Percentiles rank a stretch among this genome's conserved stretches.
Evolutionary conservation across 164 flowering plant genomes (phyloP).

Genomic region (Chimonanthus praecox): DNA sequence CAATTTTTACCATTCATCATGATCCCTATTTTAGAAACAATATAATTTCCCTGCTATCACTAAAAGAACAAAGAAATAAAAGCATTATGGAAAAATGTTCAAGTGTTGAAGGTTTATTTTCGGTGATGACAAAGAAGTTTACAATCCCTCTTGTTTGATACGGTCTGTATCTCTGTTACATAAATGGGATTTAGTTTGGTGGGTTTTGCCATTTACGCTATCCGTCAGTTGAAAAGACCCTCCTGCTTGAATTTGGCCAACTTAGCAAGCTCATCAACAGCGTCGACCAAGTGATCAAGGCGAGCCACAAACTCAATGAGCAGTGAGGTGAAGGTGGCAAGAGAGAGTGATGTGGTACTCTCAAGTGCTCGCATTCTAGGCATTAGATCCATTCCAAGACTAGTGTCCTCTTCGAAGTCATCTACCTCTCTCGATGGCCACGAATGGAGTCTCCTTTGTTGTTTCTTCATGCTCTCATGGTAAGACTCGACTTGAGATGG

Average conservation of each 20-base stretch:
- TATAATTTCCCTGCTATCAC: too few relatives aligned
- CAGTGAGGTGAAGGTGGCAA: constrained; percentile 56
- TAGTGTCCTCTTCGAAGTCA: constrained; percentile 20
- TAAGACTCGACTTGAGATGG: constrained; percentile 12
- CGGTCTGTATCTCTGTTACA: neutral
- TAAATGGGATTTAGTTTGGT: neutral
- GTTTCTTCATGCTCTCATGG: constrained; percentile 25
- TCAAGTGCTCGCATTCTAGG: constrained; percentile 34
- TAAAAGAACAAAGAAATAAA: too few relatives aligned
- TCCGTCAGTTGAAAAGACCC: neutral
- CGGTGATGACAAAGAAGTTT: neutral
- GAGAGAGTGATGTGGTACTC: constrained; percentile 53
- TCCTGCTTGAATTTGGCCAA: constrained; percentile 42
- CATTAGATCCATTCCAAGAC: constrained; percentile 7
- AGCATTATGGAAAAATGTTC: too few relatives aligned
- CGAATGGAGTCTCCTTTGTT: constrained; percentile 27
- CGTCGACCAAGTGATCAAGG: constrained; percentile 63
- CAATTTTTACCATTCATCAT: too few relatives aligned
- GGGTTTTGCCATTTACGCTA: neutral
- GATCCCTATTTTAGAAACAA: too few relatives aligned
- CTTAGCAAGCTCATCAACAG: constrained; percentile 48
- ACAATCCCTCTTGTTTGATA: neutral
- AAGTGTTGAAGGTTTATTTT: neutral
- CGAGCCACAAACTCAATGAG: constrained; percentile 63
- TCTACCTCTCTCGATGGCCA: constrained; percentile 36